Conservation (phyloP, 305 asterid genomes). For the Solanum aculeatissimum region DNA sequence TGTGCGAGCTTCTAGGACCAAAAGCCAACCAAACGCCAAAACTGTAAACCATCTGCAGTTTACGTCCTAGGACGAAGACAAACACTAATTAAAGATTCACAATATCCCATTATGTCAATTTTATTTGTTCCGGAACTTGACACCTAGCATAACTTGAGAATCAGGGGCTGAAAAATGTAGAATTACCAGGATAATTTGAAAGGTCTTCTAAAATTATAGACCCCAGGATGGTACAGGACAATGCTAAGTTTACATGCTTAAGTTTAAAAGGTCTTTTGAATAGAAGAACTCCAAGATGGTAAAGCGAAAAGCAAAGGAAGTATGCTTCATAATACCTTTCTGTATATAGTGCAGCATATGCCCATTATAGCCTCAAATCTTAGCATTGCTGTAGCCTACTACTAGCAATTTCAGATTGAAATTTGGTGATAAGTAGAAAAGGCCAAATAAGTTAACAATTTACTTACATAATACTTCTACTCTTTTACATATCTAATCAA, state of each 20-base stretch:
- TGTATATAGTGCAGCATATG: neutral
- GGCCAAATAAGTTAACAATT: neutral
- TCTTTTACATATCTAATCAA: neutral
- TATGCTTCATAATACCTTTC: neutral
- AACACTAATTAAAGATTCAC: neutral
- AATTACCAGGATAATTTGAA: neutral
- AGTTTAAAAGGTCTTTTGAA: neutral
- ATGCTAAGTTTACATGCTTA: neutral
- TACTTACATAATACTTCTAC: neutral
- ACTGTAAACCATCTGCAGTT: neutral
- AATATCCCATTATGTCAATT: neutral
- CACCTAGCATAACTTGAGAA: neutral
- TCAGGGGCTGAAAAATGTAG: neutral
- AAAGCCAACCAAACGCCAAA: neutral
- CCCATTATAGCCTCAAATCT: neutral
- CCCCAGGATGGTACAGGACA: neutral
- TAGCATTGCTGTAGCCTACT: neutral
- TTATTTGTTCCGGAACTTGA: neutral
- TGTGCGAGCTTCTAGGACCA: neutral
- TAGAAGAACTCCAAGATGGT: neutral
- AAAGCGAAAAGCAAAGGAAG: neutral
- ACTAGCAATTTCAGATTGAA: neutral
- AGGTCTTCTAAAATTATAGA: neutral
- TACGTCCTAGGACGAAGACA: neutral
- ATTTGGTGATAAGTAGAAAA: neutral